A percentile compares a stretch with the other conserved stretches of the same genome.
phyloP scores from a whole-genome alignment of 441 rosid genomes.

The Mallotus repandus region DNA sequence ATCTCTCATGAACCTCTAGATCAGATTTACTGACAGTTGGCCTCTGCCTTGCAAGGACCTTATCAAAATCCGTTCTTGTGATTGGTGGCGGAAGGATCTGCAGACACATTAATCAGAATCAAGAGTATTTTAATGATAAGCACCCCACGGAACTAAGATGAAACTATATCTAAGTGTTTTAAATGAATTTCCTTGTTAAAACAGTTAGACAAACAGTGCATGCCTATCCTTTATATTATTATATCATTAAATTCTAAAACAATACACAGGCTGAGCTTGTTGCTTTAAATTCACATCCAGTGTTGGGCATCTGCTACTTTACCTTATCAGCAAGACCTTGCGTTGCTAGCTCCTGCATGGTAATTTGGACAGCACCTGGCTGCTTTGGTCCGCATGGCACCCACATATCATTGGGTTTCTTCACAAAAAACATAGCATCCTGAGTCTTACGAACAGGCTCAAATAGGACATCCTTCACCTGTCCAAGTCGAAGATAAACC shows the following conservation, averaged over 20 bases:
- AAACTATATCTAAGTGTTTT: background rate
- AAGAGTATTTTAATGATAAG: background rate
- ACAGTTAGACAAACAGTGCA: background rate
- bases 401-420: constrained; percentile 71
- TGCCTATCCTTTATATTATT: background rate
- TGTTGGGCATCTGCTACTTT: constrained; percentile 10
- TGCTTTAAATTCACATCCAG: background rate
- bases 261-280: background rate
- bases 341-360: constrained; percentile 90
- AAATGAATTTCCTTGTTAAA: background rate
- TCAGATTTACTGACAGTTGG: constrained; percentile 96
- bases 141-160: background rate
- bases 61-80: constrained; percentile 79
- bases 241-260: background rate
- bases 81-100: constrained; percentile 98
- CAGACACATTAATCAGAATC: constrained; percentile 21
- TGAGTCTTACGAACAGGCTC: constrained; percentile 99
- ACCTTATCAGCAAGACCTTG: constrained; percentile 84
- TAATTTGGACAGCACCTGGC: constrained; percentile 75
- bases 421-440: constrained; percentile 89
- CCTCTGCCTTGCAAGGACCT: constrained; percentile 95
- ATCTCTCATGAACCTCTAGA: constrained; percentile 95
- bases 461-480: constrained; percentile 97
- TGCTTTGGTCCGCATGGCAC: constrained; percentile 97
- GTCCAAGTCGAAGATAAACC: constrained; percentile 19